These are phyloP conservation scores for Dothiorella sarmentorum DNA, from an alignment of 2,329 filamentous ascomycete genomes.

Conservation along the genomic window DNA sequence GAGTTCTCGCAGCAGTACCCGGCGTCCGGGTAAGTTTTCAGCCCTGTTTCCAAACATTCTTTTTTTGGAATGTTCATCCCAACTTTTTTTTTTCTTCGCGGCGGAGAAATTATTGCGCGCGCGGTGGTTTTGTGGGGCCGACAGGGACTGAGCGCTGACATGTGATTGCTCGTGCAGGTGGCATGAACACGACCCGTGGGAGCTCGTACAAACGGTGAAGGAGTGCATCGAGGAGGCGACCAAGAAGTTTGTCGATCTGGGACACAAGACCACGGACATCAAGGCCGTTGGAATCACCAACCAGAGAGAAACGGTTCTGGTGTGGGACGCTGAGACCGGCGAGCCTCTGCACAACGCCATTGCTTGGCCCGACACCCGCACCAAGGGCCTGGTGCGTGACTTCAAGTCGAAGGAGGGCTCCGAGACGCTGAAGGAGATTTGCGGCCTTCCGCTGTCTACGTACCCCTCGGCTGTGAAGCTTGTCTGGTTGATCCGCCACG, in stretches of 20 bases:
- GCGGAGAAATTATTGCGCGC: slow-evolving; percentile 1
- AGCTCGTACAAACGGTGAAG: slow-evolving; percentile 71
- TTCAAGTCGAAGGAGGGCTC: slow-evolving; percentile 66
- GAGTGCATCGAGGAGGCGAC: slow-evolving; percentile 75
- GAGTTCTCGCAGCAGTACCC: slow-evolving; percentile 85
- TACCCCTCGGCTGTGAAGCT: slow-evolving; percentile 87
- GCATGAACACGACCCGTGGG: slow-evolving; percentile 83
- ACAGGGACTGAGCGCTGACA: slow-evolving; percentile 15
- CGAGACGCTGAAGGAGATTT: slow-evolving; percentile 65
- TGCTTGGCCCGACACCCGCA: slow-evolving; percentile 87
- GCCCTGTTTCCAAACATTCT: neutral
- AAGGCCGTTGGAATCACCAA: slow-evolving; percentile 82
- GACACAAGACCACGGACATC: slow-evolving; percentile 66
- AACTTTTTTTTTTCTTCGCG: slow-evolving; percentile 13
- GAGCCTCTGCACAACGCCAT: slow-evolving; percentile 80
- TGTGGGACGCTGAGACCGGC: slow-evolving; percentile 79
- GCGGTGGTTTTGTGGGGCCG: slow-evolving; percentile 2
- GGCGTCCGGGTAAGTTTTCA: slow-evolving; percentile 67
- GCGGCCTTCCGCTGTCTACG: slow-evolving; percentile 80
- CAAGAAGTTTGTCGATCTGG: slow-evolving; percentile 66
- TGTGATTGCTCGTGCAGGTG: slow-evolving; percentile 54
- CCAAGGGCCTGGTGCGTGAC: slow-evolving; percentile 70
- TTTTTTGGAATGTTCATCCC: neutral
- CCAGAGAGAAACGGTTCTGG: slow-evolving; percentile 82
- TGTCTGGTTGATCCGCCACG: slow-evolving; percentile 74